phyloP scores from a whole-genome alignment of 2,329 filamentous ascomycete genomes.

The Coniochaeta sp. region DNA sequence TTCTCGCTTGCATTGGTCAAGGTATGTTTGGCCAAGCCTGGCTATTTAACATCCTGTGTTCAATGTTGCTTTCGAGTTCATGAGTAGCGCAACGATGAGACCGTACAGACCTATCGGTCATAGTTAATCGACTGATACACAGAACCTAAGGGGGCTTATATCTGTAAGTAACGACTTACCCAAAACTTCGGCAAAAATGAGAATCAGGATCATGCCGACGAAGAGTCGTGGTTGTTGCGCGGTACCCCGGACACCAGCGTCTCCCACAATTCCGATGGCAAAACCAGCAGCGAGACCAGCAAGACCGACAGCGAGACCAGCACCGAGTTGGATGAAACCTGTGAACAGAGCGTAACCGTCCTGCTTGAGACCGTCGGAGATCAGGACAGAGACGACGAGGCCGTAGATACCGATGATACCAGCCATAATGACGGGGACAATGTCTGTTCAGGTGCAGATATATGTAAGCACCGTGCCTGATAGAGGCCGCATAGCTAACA shows the following conservation, averaged over 20 bases:
- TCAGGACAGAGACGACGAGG: slow-evolving; percentile 79
- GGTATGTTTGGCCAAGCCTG: slow-evolving; percentile 9
- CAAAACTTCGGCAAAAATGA: slow-evolving; percentile 99
- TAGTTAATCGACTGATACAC: not conserved
- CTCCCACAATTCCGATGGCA: slow-evolving; percentile 81
- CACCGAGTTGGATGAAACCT: slow-evolving; percentile 79
- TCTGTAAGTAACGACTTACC: slow-evolving; percentile 47
- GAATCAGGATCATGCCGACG: slow-evolving; percentile 97
- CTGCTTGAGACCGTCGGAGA: slow-evolving; percentile 72
- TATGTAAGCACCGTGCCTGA: slow-evolving; percentile 13
- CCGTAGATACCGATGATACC: slow-evolving; percentile 99
- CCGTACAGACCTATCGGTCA: slow-evolving; percentile 78
- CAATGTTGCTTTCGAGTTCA: slow-evolving; percentile 87
- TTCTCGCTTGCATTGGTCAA: not conserved
- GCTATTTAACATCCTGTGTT: slow-evolving; percentile 52
- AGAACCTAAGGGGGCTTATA: not conserved
- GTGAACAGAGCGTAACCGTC: slow-evolving; percentile 63
- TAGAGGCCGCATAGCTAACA: not conserved
- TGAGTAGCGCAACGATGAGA: slow-evolving; percentile 95
- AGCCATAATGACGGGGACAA: slow-evolving; percentile 99
- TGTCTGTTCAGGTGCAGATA: slow-evolving; percentile 53
- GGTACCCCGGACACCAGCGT: slow-evolving; percentile 80
- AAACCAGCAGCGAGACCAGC: slow-evolving; percentile 80
- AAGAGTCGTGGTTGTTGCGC: slow-evolving; percentile 81
- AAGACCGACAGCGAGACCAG: slow-evolving; percentile 73